Base-by-base conservation (phyloP, 192 early-diverging fungal genomes). In the Umbelopsis sp. region DNA sequence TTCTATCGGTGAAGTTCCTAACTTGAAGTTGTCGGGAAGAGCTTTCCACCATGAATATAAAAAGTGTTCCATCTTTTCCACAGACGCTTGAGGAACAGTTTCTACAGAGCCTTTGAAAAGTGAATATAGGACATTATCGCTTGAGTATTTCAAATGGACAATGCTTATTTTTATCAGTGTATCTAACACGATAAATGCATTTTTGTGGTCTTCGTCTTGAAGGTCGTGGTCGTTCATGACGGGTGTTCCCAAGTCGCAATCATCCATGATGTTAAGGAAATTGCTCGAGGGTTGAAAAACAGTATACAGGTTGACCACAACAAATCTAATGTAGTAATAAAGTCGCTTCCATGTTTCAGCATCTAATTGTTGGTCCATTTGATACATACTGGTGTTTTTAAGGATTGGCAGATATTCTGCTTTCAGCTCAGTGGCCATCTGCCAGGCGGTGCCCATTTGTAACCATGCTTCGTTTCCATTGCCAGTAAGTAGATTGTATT, bases 271-370 rank as follows among this genome's bases (percentile, higher is more conserved):
- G 16, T 22, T 20, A 8, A 53, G 44, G 30, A 70, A 64, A 48
- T 66, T 45, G 22, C 25, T 66, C 5, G 16, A 33, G 30, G 44
- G 25, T 27, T 67, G 64, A 21, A 67, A 72, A 9, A 72, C 18
- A 23, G 65, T 71, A 45, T 50, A 52, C 46, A 75, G 22, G 41
- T 55, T 67, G 9, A 53, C 35, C 55, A 71, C 69, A 41, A 71
- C 25, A 51, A 66, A 66, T 12, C 74, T 58, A 35, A 67, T 52
- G n/a, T 53, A 21, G 15, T 71, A 71, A n/a, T 64, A 67, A 45
- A 71, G 4, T 18, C 74, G 74, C 12, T 64, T 45, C 74, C 74
- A 75, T 2, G 74, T 66, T 45, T 75, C 74, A 8, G 74, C 74
- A 2, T 51, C 25, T 25, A 71, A 10, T 20, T 61, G 53, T 30